phyloP scores from a whole-genome alignment of 2,329 filamentous ascomycete species.

The Colletotrichum godetiae region DNA sequence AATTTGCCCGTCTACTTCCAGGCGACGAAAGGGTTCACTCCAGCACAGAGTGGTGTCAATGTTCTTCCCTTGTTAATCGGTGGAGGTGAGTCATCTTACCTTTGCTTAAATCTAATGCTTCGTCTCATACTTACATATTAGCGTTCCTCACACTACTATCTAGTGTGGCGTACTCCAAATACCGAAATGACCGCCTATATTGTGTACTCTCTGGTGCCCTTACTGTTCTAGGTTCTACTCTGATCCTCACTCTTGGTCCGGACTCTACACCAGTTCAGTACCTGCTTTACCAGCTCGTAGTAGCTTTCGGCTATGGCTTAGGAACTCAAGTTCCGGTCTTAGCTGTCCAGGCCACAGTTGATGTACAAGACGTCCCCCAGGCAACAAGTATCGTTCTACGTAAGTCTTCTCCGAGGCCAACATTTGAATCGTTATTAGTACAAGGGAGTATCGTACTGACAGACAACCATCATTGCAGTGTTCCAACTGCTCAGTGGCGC shows the following conservation, averaged over 20 bases:
- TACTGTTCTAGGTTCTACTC: neutral
- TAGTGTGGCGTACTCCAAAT: slow-evolving; percentile 2
- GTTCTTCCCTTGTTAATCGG: neutral
- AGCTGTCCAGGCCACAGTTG: neutral
- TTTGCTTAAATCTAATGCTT: neutral
- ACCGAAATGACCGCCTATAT: neutral
- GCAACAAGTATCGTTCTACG: neutral
- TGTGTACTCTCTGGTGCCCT: neutral
- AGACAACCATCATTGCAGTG: neutral
- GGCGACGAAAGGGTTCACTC: slow-evolving; percentile 48
- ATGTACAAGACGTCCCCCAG: neutral
- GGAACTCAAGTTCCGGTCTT: neutral
- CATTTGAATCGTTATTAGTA: too few relatives aligned
- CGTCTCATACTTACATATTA: neutral
- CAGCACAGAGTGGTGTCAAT: neutral
- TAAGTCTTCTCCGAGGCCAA: neutral
- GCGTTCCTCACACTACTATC: neutral
- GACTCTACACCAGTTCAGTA: neutral
- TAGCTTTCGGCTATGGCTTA: neutral
- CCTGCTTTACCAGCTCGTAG: neutral
- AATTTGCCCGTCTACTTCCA: slow-evolving; percentile 59
- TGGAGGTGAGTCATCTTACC: neutral
- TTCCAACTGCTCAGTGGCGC: neutral
- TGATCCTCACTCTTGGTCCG: neutral
- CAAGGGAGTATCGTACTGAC: too few relatives aligned